Evolutionary conservation across 306 rosid species (phyloP), one percentile per base, ranked within the genome.

Genomic region (Citrullus colocynthis): DNA sequence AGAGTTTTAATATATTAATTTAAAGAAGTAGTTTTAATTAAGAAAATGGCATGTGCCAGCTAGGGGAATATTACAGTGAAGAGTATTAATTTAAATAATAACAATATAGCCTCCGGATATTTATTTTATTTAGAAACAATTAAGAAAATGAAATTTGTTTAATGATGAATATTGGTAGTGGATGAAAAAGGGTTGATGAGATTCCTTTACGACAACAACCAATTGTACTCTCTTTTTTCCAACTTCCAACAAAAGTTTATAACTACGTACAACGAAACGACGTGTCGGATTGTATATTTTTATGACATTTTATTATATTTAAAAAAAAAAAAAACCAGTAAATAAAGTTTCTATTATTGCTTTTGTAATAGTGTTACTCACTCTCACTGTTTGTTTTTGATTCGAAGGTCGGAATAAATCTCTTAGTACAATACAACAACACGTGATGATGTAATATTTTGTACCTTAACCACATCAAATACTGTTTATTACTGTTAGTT

Each of bases 191-290:
- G 42, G 59, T 48, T 48, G 76, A 71, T 45, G 41, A 71, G 59
- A 71, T 71, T 48, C 76, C 59, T 48, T 71, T 71, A 48, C 59
- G 76, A 48, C 76, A 71, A 71, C 76, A 71, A 71, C 76, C 76
- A 71, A 45, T 48, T 71, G 24, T 71, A 71, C 59, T 48, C 59
- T 71, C 20, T 70, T 52, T 45, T 21, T 45, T 21, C 75, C 37
- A 70, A 70, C 75, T 70, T 70, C 75, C 75, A 70, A 44, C 56
- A 44, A 70, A 71, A 71, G 24, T 14, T 49, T 71, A 15, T 71
- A 71, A 71, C 76, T 71, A 71, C 76, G 58, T 71, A 71, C 76
- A 48, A 28, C 20, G 20, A 71, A 71, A 71, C 76, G 76, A 71
- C 76, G 59, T 71, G 76, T 71, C 76, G 59, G 76, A 48, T 36